Evolutionary conservation across 306 rosid species (phyloP), one percentile per base, ranked within the genome.

Genomic region (Acacia melanoxylon): DNA sequence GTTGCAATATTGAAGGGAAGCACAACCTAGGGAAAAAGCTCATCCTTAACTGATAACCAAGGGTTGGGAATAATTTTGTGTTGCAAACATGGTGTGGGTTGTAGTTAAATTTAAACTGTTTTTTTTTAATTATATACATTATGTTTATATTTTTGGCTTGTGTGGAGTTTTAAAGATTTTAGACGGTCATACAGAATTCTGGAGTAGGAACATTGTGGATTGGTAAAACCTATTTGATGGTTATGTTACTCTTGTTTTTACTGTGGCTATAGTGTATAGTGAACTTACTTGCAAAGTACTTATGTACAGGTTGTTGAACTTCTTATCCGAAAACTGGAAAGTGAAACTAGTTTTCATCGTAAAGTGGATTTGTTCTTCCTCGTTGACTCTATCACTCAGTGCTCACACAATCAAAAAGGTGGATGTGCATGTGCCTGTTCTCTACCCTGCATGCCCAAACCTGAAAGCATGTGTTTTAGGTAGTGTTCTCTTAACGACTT

Each of bases 311-410:
- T 96, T 76, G 99, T 96, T 87, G 99, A 96, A 79, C 93, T 96
- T 80, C 94, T 96, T n/a, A 94, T 96, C 56, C 94, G 92, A 29
- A 96, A 96, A 85, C 85, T 96, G 94, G 99, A 93, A 86, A 88
- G 78, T 74, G 99, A 96, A 88, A 83, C 92, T 77, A 94, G 91
- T 88, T 91, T 85, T 80, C 97, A 93, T 83, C 99, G 99, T 72
- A 96, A 94, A 80, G 91, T 96, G 62, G 99, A 96, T 87, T 87
- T 96, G 86, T 96, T 96, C 82, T 96, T 96, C 84, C 99, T 96
- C 80, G 98, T 96, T 81, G 99, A 96, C 87, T 96, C 99, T 74
- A 96, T 96, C 83, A 93, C 98, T 54, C 99, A 96, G 85, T 92
- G 96, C 85, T 96, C 99, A 4, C 94, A 96, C 85, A 88, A 79